These are phyloP conservation scores for Puccinia triticina DNA, from an alignment of 1,284 basidiomycete genomes.

Conservation along the genomic window DNA sequence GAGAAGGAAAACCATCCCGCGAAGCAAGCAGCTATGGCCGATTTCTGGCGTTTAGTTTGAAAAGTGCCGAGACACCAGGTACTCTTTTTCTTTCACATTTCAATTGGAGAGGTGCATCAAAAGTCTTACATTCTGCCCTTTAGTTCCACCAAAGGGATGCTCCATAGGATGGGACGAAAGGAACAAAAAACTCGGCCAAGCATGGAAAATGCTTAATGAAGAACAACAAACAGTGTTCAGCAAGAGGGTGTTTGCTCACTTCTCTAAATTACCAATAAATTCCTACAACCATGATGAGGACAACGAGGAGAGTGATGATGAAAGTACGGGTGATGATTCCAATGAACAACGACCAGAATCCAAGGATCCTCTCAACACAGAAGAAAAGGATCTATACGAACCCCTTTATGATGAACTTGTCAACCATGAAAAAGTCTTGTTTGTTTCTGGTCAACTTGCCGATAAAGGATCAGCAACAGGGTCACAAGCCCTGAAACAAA, in stretches of 20 bases:
- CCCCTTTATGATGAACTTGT: neutral
- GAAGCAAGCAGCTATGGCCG: neutral
- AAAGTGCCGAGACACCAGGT: conserved; percentile 5
- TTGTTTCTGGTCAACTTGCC: neutral
- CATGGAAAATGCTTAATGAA: neutral
- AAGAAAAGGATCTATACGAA: neutral
- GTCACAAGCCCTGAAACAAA: neutral
- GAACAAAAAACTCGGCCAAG: neutral
- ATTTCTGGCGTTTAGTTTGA: conserved; percentile 4
- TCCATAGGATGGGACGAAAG: neutral
- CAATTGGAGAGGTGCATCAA: neutral
- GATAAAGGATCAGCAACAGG: too few species aligned
- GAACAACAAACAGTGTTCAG: neutral
- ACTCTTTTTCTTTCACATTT: neutral
- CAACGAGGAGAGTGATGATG: neutral
- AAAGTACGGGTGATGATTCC: neutral
- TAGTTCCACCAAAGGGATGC: neutral
- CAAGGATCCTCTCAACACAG: neutral
- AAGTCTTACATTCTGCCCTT: neutral
- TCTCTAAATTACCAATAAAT: neutral
- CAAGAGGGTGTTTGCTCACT: neutral
- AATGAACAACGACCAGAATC: neutral
- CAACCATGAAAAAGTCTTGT: conserved; percentile 1
- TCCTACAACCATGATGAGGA: neutral
- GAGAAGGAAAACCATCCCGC: neutral